These are phyloP conservation scores for Trichoderma hamatum DNA, from an alignment of 2,329 filamentous ascomycete genomes.

Conservation along the genomic window DNA sequence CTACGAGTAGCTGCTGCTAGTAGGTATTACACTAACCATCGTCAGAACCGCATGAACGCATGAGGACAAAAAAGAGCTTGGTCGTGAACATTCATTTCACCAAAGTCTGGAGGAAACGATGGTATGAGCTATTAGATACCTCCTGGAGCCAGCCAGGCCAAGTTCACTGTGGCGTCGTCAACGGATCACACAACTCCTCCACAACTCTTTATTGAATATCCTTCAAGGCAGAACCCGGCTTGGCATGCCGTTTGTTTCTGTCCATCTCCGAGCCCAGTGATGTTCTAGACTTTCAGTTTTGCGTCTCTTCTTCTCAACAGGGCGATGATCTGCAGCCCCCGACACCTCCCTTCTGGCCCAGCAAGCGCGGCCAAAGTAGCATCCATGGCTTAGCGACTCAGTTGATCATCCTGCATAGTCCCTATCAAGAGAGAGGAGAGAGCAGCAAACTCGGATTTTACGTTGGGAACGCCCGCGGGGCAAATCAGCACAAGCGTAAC, in stretches of 20 bases:
- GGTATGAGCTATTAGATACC: neutral
- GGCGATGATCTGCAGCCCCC: conserved; percentile 26
- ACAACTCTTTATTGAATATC: conserved; percentile 5
- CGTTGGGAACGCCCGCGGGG: neutral
- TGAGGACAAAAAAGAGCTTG: neutral
- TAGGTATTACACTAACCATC: neutral
- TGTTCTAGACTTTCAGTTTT: conserved; percentile 21
- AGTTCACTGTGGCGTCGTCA: conserved; percentile 2
- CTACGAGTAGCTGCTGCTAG: neutral
- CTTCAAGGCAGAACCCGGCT: conserved; percentile 20
- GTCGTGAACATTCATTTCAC: neutral
- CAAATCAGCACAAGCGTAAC: neutral
- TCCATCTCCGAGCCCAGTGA: too few relatives aligned
- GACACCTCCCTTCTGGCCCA: conserved; percentile 6
- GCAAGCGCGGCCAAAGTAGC: neutral
- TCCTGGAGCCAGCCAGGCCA: neutral
- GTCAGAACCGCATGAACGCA: neutral
- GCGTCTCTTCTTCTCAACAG: conserved; percentile 8
- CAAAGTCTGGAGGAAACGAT: neutral
- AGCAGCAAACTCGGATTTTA: neutral
- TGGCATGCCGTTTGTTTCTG: conserved; percentile 22
- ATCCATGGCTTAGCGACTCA: conserved; percentile 1
- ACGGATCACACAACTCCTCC: neutral
- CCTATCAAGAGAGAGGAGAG: conserved; percentile 2
- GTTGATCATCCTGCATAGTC: neutral